Evolutionary conservation across 768 basidiomycete genomes (phyloP), one percentile per base, ranked within the genome.

Genomic region (Leccinum barrowsii): DNA sequence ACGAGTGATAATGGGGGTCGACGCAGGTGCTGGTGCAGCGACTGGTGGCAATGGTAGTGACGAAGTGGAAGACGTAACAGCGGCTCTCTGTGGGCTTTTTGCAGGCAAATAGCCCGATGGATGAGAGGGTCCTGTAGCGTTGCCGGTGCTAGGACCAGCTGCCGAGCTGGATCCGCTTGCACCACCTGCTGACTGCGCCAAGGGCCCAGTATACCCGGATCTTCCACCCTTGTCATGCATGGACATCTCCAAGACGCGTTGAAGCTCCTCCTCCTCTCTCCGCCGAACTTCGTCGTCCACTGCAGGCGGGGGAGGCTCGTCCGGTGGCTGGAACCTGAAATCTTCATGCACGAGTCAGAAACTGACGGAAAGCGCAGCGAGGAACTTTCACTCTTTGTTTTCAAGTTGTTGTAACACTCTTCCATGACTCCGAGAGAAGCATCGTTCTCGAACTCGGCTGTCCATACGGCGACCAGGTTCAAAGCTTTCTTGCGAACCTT

Each of bases 191-290:
- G 42, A 74, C 52, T 65, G 77, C 24, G 71, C 73, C 1, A 78
- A 68, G 63, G 82, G 82, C 7, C 75, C 69, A 1, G 76, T 61
- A 81, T 86, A 86, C 34, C 80, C 77, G 5, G 69, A 65, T 50
- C 92, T 80, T 1, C 94, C 94, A 11, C 94, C 94, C 62, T 87
- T 89, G 70, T 98, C 94, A 55, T 87, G 85, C 76, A 94, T 87
- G n/a, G 90, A 92, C 76, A 97, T 86, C 68, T 96, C 94, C 26
- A 98, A 78, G 0, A 88, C 96, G 5, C 94, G 85, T 67, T 94
- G 91, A 2, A 98, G 85, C 64, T 98, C 96, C 67, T 96, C 96
- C 67, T 98, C 96, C 69, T 98, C 96, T 59, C 83, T 82, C 12
- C 92, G 79, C 12, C 90, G 82, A 46, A 85, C 83, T 12, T 91